These are phyloP conservation scores for Pezicula neosporulosa DNA, from an alignment of 2,329 filamentous ascomycete genomes.

Conservation along the genomic window DNA sequence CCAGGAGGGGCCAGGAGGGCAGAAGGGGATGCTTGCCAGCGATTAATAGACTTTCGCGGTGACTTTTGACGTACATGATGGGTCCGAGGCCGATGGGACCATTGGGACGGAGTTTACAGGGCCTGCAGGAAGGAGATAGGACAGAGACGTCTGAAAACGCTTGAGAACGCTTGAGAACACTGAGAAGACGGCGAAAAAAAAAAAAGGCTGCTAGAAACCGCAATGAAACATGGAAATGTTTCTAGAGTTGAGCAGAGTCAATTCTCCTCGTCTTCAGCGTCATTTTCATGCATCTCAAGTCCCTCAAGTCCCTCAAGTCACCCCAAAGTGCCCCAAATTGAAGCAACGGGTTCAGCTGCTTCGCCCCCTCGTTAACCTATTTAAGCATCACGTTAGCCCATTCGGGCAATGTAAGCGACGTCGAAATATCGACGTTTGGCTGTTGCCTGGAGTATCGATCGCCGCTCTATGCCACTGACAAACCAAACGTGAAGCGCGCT, in stretches of 20 bases:
- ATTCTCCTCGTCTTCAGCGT: neutral
- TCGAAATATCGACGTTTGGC: neutral
- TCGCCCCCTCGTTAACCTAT: neutral
- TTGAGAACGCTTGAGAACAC: neutral
- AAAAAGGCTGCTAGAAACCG: neutral
- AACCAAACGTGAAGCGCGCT: neutral
- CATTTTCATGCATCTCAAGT: neutral
- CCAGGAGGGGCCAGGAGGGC: too few relatives aligned
- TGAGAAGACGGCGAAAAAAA: neutral
- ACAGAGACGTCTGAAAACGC: too few relatives aligned
- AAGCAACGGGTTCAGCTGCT: neutral
- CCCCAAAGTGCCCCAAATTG: too few relatives aligned
- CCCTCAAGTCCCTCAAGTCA: too few relatives aligned
- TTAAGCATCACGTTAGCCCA: neutral
- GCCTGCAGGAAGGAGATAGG: too few relatives aligned
- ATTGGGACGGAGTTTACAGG: too few relatives aligned
- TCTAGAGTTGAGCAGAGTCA: too few relatives aligned
- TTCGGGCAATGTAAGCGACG: neutral
- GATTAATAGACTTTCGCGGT: neutral
- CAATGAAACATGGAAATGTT: too few relatives aligned
- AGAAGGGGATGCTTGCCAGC: neutral
- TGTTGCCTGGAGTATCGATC: neutral
- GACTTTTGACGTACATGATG: neutral
- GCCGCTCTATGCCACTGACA: neutral
- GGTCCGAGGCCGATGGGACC: too few relatives aligned